phyloP scores from a whole-genome alignment of 352 stramenopile species.

The Phytopythium litorale region DNA sequence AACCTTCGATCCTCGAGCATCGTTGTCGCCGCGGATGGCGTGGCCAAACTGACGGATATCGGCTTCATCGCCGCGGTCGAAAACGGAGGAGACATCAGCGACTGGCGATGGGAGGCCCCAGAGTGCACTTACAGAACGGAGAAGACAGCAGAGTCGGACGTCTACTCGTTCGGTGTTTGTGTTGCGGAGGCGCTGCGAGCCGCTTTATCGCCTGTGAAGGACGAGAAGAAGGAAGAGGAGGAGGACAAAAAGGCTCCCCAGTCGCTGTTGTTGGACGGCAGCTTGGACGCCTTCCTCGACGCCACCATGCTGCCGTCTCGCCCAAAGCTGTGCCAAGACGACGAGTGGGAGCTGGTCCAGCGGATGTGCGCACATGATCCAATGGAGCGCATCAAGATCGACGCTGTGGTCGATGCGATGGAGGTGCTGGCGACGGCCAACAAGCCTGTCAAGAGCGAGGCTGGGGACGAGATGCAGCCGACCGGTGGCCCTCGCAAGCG shows the following conservation, averaged over 20 bases:
- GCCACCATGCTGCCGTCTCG: slow-evolving; percentile 8
- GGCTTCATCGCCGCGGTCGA: background rate
- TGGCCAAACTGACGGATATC: slow-evolving; percentile 5
- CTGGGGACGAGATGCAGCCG: background rate
- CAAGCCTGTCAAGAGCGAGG: background rate
- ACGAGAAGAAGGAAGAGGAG: slow-evolving; percentile 3
- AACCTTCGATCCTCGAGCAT: background rate
- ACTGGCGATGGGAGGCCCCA: slow-evolving; percentile 22
- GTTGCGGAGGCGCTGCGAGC: slow-evolving; percentile 22
- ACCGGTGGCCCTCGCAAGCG: background rate
- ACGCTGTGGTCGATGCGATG: slow-evolving; percentile 16
- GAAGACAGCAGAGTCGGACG: slow-evolving; percentile 16
- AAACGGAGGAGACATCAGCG: slow-evolving; percentile 4
- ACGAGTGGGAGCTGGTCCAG: slow-evolving; percentile 27
- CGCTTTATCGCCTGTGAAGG: slow-evolving; percentile 13
- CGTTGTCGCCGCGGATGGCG: background rate
- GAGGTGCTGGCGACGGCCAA: background rate
- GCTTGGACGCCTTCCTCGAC: background rate
- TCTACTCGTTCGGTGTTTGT: slow-evolving; percentile 29
- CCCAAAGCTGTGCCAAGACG: slow-evolving; percentile 8
- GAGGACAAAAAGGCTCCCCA: background rate
- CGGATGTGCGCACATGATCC: slow-evolving; percentile 23
- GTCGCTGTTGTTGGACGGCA: background rate
- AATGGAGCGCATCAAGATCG: slow-evolving; percentile 16
- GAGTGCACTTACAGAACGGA: slow-evolving; percentile 10